Evolutionary conservation across 1,284 basidiomycete species (phyloP), one percentile per base, ranked within the genome.

Genomic region (Cerioporus squamosus): DNA sequence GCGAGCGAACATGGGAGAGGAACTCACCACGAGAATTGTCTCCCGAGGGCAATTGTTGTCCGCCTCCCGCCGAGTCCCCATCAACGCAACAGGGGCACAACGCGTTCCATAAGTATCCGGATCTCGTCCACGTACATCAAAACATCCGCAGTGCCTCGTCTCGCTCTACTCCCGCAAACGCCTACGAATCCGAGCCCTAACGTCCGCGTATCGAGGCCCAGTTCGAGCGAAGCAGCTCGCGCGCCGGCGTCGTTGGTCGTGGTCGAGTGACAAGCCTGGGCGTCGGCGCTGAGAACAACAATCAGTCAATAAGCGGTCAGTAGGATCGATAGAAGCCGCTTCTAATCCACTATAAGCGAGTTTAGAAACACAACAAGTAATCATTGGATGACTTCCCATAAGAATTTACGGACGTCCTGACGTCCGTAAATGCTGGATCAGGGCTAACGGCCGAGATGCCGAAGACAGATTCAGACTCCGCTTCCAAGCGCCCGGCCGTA

Each of bases 31-130:
- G 18, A 33, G 53, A 48, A 48, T 54, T 23, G 40, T 24, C 33
- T 24, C 17, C n/a, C 26, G 53, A 50, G 40, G 47, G 53, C 53
- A 38, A 55, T 55, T 55, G 53, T 55, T 49, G 46, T 55, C 36
- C 22, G 23, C 12, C 26, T n/a, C n/a, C n/a, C n/a, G n/a, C n/a
- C 10, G 26, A 12, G 8, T 36, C 36, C 45, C 26, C 52, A 54
- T 42, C 53, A 54, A 17, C 14, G 5, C 14, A 26, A 43, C 53
- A 42, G 29, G 17, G 9, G 24, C 23, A 47, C 52, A 54, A 54
- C 44, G 20, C 36, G 45, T 40, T 18, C 45, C 52, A 40, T 48
- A n/a, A n/a, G n/a, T n/a, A 54, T 43, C 53, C 17, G 40, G 26
- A 54, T 23, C 39, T 36, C 33, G 33, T 15, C 14, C 33, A 5